Base-by-base conservation (phyloP, 78 protist species). In the Creolimax fragrantissima region DNA sequence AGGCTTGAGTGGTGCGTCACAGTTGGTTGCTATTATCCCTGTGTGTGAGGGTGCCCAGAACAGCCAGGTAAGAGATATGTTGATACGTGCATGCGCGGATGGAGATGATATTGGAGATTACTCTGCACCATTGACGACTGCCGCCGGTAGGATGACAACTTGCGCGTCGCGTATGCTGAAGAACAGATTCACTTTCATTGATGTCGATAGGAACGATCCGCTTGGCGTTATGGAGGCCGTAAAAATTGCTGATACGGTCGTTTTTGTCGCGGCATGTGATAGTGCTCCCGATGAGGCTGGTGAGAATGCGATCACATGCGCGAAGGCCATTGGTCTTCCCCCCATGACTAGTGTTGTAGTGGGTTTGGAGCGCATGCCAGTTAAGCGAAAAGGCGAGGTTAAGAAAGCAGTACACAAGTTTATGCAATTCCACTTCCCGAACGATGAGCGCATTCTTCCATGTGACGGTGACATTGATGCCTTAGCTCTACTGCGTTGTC, bases 311-410 rank as follows among this genome's bases (percentile, higher is more conserved):
- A n/a, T 85, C n/a, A 45, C 43, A 24, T 44, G 85, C 45, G 5
- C 45, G 5, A 37, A 41, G 3, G 90, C 85, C 4, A 88, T 66
- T 74, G 93, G 93, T 67, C 45, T 91, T 17, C 89, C 93, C 4
- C 24, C 93, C 35, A 41, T 41, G 3, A n/a, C 7, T 11, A 42
- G 37, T 35, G 89, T 35, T 32, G 81, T 84, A 2, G 7, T 3
- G 3, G 85, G 47, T 2, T 47, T 85, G 74, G 90, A 6, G 39
- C 4, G 36, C 2, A 35, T 91, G 35, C 45, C 93, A 7, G 58
- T 7, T 3, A 43, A 85, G 83, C 42, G 47, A 3, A 43, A 11
- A 36, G 44, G 5, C 36, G 90, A 91, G 41, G 44, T 83, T 5
- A 35, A 43, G 3, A 39, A 39, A 3, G 3, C 41, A 3, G 7